phyloP scores from a whole-genome alignment of 768 basidiomycete genomes.

The Sutorius australiensis region DNA sequence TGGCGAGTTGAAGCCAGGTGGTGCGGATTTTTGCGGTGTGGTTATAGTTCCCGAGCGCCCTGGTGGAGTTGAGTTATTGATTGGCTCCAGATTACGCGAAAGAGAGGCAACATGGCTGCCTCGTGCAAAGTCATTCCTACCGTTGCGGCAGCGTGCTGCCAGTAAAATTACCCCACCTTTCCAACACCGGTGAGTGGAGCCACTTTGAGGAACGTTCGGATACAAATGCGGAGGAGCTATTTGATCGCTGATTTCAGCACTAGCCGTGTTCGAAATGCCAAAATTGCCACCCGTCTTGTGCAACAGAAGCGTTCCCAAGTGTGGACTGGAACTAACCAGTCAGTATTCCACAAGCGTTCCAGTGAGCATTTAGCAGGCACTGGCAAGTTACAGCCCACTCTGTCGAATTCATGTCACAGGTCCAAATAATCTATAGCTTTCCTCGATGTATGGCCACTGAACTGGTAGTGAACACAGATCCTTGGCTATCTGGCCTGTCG shows the following conservation, averaged over 20 bases:
- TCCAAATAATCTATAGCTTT: not conserved
- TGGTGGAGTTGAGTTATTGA: not conserved
- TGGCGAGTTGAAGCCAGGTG: not conserved
- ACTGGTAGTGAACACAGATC: not conserved
- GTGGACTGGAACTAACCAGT: no score
- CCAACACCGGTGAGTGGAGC: no score
- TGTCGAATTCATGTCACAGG: no score
- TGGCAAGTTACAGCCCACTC: no score
- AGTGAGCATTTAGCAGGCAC: no score
- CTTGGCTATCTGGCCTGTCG: not conserved
- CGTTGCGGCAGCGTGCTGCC: not conserved
- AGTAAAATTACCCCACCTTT: not conserved
- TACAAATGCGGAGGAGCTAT: no score
- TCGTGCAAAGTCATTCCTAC: not conserved
- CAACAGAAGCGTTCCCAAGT: no score
- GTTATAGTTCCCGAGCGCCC: not conserved
- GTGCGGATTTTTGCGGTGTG: not conserved
- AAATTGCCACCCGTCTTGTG: no score
- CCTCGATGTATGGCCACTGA: not conserved
- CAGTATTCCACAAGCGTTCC: no score
- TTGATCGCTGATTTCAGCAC: no score
- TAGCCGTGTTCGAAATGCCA: no score
- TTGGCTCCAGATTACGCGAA: not conserved
- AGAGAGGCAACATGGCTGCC: not conserved
- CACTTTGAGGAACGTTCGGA: no score